Evolutionary conservation across 2,329 filamentous ascomycete species (phyloP).

Genomic region (Phaeomoniella chlamydospora): DNA sequence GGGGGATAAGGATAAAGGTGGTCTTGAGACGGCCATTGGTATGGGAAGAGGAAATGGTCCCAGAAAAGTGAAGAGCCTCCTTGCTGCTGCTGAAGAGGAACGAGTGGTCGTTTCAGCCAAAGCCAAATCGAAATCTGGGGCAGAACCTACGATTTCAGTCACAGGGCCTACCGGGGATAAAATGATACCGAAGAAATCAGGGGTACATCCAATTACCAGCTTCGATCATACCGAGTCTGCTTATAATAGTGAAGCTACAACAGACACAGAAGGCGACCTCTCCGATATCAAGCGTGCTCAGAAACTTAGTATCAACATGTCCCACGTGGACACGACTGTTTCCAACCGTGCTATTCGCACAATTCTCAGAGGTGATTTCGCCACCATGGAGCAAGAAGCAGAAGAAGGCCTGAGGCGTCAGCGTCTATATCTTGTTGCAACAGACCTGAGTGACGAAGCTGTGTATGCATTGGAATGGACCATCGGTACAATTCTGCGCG

Average conservation of each 20-base stretch:
- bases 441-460: constrained; percentile 85
- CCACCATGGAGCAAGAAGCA: constrained; percentile 45
- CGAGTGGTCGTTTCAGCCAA: constrained; percentile 44
- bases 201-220: constrained; percentile 68
- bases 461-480: constrained; percentile 96
- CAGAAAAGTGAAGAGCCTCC: constrained; percentile 36
- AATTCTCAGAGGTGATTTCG: constrained; percentile 78
- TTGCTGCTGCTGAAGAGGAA: constrained; percentile 63
- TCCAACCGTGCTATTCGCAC: constrained; percentile 75
- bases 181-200: constrained; percentile 31
- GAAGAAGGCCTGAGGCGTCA: constrained; percentile 65
- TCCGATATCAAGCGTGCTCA: constrained; percentile 80
- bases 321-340: constrained; percentile 57
- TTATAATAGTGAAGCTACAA: constrained; percentile 51
- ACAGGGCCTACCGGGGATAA: constrained; percentile 9
- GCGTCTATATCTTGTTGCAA: constrained; percentile 89
- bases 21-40: constrained; percentile 14
- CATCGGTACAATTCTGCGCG: constrained; percentile 82
- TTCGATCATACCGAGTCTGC: constrained; percentile 58
- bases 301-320: constrained; percentile 66
- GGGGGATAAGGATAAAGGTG: constrained; percentile 6
- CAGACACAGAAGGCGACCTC: constrained; percentile 73
- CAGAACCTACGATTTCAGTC: constrained; percentile 15
- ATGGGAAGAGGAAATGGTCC: constrained; percentile 19
- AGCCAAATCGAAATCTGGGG: constrained; percentile 24